Evolutionary conservation across 805 yeast species (phyloP), one percentile per base, ranked within the genome.

Genomic region (Isabelozyma pseudorhagii): DNA sequence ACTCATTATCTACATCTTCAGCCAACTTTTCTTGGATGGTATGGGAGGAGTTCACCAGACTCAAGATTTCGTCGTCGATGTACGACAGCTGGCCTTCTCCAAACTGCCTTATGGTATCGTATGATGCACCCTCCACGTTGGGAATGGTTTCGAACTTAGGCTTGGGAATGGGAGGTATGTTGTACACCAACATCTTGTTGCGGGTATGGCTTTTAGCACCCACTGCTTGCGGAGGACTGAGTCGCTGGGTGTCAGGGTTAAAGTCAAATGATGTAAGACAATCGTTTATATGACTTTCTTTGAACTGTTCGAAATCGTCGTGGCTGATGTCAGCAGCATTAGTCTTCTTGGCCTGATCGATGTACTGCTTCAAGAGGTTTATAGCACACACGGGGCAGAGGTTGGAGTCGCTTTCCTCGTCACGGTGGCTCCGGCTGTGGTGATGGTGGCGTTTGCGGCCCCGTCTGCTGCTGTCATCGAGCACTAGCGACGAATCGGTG

Each of bases 161-260:
- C 45, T 56, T 51, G 0, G 78, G 78, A 38, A 74, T 72, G 8
- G 83, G 82, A 0, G 77, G 77, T 45, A 80, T 72, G 46, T 73
- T 80, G 64, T 88, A 90, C 1, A 91, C 94, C 45, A 94, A 72
- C 97, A 94, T 92, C 51, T 96, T 78, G 63, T 92, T 92, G 29
- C 79, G 72, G 4, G 77, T 70, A 27, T 64, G 69, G 27, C 47
- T 38, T 15, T 50, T 34, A 8, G 48, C 40, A 10, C 54, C 55
- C 8, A 53, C 54, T 1, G 46, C 50, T 15, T 50, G 50, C n/a
- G 72, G 72, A 15, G 67, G 57, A 27, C 56, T 53, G 41, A 63
- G 61, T 41, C 90, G 66, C 46, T 77, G 76, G 47, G 79, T 78
- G 36, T 79, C 80, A 5, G 83, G 80, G 39, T 82, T 75, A n/a